phyloP scores from a whole-genome alignment of 1,284 basidiomycete species.

The Heterobasidion occidentale region DNA sequence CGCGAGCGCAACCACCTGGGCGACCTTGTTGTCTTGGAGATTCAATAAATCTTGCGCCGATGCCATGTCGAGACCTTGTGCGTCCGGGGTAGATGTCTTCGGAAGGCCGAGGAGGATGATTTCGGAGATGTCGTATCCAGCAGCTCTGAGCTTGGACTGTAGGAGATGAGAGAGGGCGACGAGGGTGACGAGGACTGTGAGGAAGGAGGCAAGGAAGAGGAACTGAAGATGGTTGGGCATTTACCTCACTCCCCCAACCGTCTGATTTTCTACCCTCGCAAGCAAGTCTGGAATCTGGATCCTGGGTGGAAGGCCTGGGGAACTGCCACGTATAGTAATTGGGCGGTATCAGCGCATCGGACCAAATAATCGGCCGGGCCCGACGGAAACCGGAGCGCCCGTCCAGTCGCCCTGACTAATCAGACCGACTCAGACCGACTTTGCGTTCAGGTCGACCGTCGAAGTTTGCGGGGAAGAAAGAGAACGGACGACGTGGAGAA shows the following conservation, averaged over 20 bases:
- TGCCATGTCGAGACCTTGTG: slow-evolving; percentile 9
- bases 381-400: neutral
- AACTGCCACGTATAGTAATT: neutral
- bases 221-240: slow-evolving; percentile 41
- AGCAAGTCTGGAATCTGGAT: neutral
- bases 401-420: neutral
- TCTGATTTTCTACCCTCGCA: neutral
- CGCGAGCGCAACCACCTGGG: slow-evolving; percentile 29
- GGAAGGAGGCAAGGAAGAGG: slow-evolving; percentile 44
- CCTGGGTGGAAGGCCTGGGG: neutral
- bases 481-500: no score
- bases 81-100: slow-evolving; percentile 16
- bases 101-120: slow-evolving; percentile 60
- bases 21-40: slow-evolving; percentile 12
- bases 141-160: slow-evolving; percentile 34
- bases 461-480: no score
- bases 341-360: neutral
- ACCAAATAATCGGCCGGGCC: neutral
- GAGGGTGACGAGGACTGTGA: slow-evolving; percentile 38
- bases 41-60: slow-evolving; percentile 4
- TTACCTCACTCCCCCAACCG: neutral
- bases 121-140: slow-evolving; percentile 48
- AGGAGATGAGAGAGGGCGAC: slow-evolving; percentile 33
- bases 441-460: no score
- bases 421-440: neutral